Percentiles rank a stretch among this genome's conserved stretches.
Conservation (phyloP, 2,329 filamentous ascomycete species). For the Pseudogymnoascus sp. region DNA sequence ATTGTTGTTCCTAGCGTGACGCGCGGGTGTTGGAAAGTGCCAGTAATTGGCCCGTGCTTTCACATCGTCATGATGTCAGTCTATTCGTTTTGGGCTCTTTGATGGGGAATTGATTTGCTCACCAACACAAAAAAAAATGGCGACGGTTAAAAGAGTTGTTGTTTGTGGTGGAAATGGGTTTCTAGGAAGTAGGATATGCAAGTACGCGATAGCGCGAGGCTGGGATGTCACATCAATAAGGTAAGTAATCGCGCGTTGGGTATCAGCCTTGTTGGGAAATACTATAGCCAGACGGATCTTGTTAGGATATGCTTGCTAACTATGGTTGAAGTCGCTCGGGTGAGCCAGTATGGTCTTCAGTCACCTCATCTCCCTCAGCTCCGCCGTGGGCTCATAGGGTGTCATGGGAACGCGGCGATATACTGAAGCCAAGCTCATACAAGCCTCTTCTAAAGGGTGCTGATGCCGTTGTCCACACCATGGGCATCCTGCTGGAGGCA, state of each 20-base stretch:
- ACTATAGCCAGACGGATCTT: neutral
- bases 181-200: slow-evolving; percentile 81
- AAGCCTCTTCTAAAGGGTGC: slow-evolving; percentile 64
- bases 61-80: slow-evolving; percentile 11
- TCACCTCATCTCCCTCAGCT: slow-evolving; percentile 55
- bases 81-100: neutral
- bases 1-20: slow-evolving; percentile 10
- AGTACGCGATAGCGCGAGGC: slow-evolving; percentile 71
- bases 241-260: slow-evolving; percentile 37
- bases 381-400: slow-evolving; percentile 78
- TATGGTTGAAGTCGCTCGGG: slow-evolving; percentile 64
- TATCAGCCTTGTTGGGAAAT: neutral
- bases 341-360: slow-evolving; percentile 72
- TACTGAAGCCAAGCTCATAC: slow-evolving; percentile 76
- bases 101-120: neutral
- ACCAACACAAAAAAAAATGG: slow-evolving; percentile 11
- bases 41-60: slow-evolving; percentile 12
- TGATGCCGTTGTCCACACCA: slow-evolving; percentile 82
- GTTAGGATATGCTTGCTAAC: slow-evolving; percentile 9
- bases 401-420: slow-evolving; percentile 79
- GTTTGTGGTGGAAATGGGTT: slow-evolving; percentile 94
- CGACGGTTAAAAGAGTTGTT: slow-evolving; percentile 59
- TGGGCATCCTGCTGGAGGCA: slow-evolving; percentile 92
- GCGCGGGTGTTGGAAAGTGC: slow-evolving; percentile 1
- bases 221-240: slow-evolving; percentile 93